Evolutionary conservation across 2,329 filamentous ascomycete genomes (phyloP).

Genomic region (Cryphonectria nitschkei): DNA sequence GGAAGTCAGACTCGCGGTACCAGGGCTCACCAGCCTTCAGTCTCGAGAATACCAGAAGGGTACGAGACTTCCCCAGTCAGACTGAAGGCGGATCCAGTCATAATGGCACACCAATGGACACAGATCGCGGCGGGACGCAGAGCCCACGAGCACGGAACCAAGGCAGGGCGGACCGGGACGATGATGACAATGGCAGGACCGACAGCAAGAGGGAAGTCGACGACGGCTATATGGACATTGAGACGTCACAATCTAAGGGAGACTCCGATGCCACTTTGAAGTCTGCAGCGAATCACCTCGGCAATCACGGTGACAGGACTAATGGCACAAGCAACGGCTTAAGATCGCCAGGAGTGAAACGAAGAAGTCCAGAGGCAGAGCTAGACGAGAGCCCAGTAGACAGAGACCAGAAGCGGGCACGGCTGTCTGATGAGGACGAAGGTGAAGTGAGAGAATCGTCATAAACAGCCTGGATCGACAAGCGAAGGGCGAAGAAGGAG

Average conservation of each 20-base stretch:
- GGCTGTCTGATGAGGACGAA: conserved; percentile 35
- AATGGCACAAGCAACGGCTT: conserved; percentile 32
- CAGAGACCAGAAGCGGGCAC: conserved; percentile 33
- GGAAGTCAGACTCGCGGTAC: conserved; percentile 57
- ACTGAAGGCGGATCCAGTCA: conserved; percentile 51
- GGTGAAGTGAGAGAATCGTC: conserved; percentile 31
- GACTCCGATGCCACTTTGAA: conserved; percentile 41
- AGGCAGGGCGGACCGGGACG: conserved; percentile 36
- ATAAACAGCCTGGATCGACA: neutral
- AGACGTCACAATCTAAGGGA: conserved; percentile 31
- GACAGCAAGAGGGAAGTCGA: conserved; percentile 26
- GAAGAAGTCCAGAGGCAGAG: conserved; percentile 36
- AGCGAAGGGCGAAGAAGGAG: neutral
- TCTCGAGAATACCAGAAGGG: conserved; percentile 58
- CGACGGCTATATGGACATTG: conserved; percentile 19
- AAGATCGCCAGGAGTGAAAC: conserved; percentile 36
- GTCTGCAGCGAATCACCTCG: conserved; percentile 38
- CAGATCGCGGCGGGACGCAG: conserved; percentile 52
- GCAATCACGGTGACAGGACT: conserved; percentile 31
- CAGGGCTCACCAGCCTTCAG: conserved; percentile 57
- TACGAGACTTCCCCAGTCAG: conserved; percentile 46
- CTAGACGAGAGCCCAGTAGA: conserved; percentile 27
- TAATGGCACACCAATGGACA: conserved; percentile 52
- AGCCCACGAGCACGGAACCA: conserved; percentile 50
- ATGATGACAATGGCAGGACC: conserved; percentile 42